Percentiles rank a stretch among this genome's conserved stretches.
phyloP scores from a whole-genome alignment of 371 early-diverging fungal species.

The Blakeslea trispora region DNA sequence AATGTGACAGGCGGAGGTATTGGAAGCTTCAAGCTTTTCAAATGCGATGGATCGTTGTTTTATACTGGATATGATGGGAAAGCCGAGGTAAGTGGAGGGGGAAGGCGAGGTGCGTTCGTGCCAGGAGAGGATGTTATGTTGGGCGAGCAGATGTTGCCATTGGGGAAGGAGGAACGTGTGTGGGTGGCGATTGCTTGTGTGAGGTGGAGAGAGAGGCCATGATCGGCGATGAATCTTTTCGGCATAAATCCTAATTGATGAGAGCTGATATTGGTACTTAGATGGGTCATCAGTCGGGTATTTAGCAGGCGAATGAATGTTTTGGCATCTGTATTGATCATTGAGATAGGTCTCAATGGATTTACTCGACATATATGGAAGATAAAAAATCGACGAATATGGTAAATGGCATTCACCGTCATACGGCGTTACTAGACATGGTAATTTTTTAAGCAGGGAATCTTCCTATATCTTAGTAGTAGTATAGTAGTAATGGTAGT shows the following conservation, averaged over 20 bases:
- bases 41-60: constrained; percentile 2
- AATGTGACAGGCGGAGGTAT: background rate
- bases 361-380: no score
- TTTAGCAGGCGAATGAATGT: constrained; percentile 1
- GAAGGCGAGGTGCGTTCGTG: constrained; percentile 10
- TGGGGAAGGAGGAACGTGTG: background rate
- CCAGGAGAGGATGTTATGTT: constrained; percentile 8
- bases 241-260: constrained; percentile 13
- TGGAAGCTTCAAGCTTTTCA: background rate
- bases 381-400: no score
- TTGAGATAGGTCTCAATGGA: no score
- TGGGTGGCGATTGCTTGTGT: no score
- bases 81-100: constrained; percentile 12
- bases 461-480: no score
- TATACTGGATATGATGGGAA: constrained; percentile 3
- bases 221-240: constrained; percentile 11
- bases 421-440: no score
- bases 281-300: background rate
- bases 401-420: no score
- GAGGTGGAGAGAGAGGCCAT: no score
- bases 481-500: no score
- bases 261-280: background rate
- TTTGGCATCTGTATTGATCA: constrained; percentile 8
- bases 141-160: background rate
- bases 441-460: no score